Percentiles rank a stretch among this genome's conserved stretches.
These are phyloP conservation scores for Piper betle DNA, from an alignment of 164 flowering plant genomes.

Conservation along the genomic window DNA sequence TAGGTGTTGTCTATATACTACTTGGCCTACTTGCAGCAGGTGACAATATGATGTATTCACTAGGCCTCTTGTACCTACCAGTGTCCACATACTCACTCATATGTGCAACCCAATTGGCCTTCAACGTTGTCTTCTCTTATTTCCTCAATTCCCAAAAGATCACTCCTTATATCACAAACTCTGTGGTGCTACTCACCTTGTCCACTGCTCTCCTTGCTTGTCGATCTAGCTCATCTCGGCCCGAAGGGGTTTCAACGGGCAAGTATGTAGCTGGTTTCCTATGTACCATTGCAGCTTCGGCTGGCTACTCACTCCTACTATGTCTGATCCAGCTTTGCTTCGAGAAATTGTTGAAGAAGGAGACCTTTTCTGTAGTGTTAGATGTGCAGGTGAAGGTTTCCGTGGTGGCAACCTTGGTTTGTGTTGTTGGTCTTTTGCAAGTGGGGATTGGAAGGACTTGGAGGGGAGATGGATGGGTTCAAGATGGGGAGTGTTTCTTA, in stretches of 20 bases:
- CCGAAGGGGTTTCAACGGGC: constrained; percentile 9
- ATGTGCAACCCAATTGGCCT: constrained; percentile 24
- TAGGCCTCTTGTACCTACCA: constrained; percentile 22
- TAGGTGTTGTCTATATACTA: constrained; percentile 12
- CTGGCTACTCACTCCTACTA: constrained; percentile 17
- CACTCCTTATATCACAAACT: constrained; percentile 21
- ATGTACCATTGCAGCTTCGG: constrained; percentile 25
- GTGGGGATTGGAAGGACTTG: constrained; percentile 21
- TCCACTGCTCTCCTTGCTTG: constrained; percentile 21
- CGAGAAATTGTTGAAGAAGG: constrained; percentile 18
- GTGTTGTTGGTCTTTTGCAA: constrained; percentile 16
- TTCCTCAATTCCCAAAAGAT: constrained; percentile 26
- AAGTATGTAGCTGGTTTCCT: constrained; percentile 18
- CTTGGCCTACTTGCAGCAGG: constrained; percentile 21
- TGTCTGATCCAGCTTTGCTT: constrained; percentile 23
- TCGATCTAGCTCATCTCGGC: constrained; percentile 1
- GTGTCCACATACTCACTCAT: constrained; percentile 30
- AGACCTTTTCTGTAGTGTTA: constrained; percentile 11
- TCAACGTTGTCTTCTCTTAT: constrained; percentile 22
- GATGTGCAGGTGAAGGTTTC: constrained; percentile 15
- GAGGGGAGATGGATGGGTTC: constrained; percentile 12
- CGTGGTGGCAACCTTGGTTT: constrained; percentile 12
- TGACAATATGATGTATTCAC: constrained; percentile 22
- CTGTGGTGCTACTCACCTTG: constrained; percentile 21
- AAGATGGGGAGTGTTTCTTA: constrained; percentile 13